phyloP scores from a whole-genome alignment of 1,139 yeast genomes.

The Suhomyces coccinellae region DNA sequence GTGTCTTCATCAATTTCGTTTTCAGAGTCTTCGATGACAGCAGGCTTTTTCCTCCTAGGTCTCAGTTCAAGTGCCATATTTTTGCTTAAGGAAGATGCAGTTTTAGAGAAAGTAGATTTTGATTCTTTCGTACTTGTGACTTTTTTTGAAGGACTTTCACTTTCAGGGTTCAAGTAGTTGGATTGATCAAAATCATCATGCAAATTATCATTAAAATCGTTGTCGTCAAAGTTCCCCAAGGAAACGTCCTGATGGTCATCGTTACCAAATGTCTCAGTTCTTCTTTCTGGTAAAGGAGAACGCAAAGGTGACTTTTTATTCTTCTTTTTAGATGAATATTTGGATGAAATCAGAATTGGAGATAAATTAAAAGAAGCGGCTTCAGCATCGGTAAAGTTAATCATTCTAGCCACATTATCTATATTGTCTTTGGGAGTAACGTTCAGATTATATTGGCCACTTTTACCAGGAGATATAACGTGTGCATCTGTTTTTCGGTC shows the following conservation, averaged over 20 bases:
- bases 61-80: constrained; percentile 43
- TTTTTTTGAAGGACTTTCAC: background rate
- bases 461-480: background rate
- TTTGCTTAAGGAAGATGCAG: constrained; percentile 35
- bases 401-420: constrained; percentile 34
- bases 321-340: constrained; percentile 18
- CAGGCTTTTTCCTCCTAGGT: constrained; percentile 16
- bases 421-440: constrained; percentile 19
- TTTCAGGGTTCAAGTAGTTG: background rate
- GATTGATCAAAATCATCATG: constrained; percentile 15
- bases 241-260: constrained; percentile 8
- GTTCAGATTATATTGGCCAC: constrained; percentile 4
- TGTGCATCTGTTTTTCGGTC: background rate
- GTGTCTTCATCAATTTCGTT: constrained; percentile 30
- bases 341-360: constrained; percentile 28
- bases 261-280: background rate
- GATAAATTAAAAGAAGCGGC: constrained; percentile 37
- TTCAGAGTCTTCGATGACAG: constrained; percentile 17
- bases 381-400: constrained; percentile 41
- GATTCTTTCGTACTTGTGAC: background rate
- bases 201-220: constrained; percentile 8
- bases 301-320: constrained; percentile 35
- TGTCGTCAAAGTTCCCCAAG: constrained; percentile 13
- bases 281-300: constrained; percentile 33
- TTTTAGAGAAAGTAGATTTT: background rate